phyloP scores from a whole-genome alignment of 1,284 basidiomycete genomes.

The Cystobasidium pallidum region DNA sequence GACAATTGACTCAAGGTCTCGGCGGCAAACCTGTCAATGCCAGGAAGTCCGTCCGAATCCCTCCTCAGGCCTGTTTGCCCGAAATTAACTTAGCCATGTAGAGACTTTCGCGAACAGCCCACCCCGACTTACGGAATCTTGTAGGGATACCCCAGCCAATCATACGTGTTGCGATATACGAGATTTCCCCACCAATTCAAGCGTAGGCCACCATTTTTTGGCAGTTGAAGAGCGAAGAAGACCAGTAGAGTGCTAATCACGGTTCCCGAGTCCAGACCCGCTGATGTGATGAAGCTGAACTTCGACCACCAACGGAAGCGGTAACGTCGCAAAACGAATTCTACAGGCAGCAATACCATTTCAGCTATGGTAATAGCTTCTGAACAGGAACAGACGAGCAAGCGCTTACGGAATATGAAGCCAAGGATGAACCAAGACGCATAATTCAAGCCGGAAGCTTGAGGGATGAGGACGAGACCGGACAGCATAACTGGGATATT shows the following conservation, averaged over 20 bases:
- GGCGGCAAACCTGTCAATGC: constrained; percentile 3
- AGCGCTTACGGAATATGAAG: constrained; percentile 72
- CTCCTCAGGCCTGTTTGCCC: constrained; percentile 30
- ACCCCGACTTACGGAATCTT: constrained; percentile 18
- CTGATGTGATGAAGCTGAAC: constrained; percentile 72
- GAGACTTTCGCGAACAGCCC: background rate
- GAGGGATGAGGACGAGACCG: constrained; percentile 73
- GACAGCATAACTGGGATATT: constrained; percentile 77
- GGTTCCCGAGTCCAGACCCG: constrained; percentile 63
- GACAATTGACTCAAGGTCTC: too few relatives aligned
- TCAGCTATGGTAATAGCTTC: background rate
- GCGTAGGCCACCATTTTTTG: constrained; percentile 64
- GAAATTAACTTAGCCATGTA: background rate
- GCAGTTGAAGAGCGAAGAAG: constrained; percentile 81
- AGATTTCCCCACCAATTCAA: constrained; percentile 85
- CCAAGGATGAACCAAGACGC: constrained; percentile 85
- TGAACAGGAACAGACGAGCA: background rate
- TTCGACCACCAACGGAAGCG: constrained; percentile 95
- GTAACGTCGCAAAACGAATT: constrained; percentile 76
- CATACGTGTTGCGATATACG: constrained; percentile 61
- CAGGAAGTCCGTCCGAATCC: constrained; percentile 42
- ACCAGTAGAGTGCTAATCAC: constrained; percentile 74
- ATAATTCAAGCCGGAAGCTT: constrained; percentile 90
- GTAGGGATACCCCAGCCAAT: constrained; percentile 48
- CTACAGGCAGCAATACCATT: constrained; percentile 46